Evolutionary conservation across 331 rosid genomes (phyloP), one percentile per base, ranked within the genome.

Genomic region (Malus hybrid): DNA sequence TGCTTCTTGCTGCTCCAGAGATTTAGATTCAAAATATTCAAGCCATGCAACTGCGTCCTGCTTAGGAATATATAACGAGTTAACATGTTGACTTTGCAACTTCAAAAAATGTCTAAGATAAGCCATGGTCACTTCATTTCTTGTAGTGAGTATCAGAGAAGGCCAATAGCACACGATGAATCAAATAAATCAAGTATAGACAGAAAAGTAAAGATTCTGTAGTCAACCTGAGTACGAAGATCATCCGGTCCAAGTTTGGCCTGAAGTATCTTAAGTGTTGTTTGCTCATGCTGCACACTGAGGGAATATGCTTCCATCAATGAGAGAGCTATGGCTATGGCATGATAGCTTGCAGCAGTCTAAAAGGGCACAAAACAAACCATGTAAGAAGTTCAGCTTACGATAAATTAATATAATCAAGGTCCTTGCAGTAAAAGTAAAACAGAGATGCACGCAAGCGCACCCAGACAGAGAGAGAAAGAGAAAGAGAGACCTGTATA

Each of bases 31-130:
- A 27, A 95, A 95, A 70, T 95, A 95, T 56, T 95, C 99, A 55
- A 95, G 93, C 99, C 99, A 95, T 14, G 99, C 97, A 13, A 92
- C 96, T 27, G 99, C 97, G 71, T 95, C 99, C 99, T 95, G 92
- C 79, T 62, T 65, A 76, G 76, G 52, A 71, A 44, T 6, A 74
- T 7, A 70, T n/a, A 48, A 28, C 7, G 10, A 14, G 42, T 65
- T 65, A 27, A 66, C 44, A 55, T 19, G 72, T 66, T 28, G 18
- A 83, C 46, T 24, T n/a, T 4, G 56, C 64, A 62, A 77, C 68
- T 73, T 68, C 28, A 64, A 54, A 79, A 6, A 2, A 34, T 55
- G 34, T n/a, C 14, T 13, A 55, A 71, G 20, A 56, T 72, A 20
- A 56, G 36, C 67, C 34, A 33, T 24, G 20, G 55, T 2, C 33